phyloP scores from a whole-genome alignment of 208 protist species.

The Leishmania amazonensis region DNA sequence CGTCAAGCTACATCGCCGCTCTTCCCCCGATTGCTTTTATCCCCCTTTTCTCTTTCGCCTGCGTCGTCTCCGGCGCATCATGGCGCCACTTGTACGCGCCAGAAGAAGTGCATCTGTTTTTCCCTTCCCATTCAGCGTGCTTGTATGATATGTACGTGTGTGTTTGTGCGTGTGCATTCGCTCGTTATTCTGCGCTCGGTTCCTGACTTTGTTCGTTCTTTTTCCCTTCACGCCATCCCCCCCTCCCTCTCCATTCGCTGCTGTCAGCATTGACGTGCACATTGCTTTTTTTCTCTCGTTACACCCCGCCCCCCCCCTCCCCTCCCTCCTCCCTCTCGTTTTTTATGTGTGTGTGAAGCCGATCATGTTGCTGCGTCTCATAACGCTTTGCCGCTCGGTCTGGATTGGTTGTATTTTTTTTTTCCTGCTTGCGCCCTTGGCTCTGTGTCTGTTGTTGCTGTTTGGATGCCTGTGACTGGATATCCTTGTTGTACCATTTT shows the following conservation, averaged over 20 bases:
- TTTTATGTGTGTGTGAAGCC: not conserved
- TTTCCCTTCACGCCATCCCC: not conserved
- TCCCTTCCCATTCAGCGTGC: too few species aligned
- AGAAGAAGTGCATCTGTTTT: not conserved
- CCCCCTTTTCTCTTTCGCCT: not conserved
- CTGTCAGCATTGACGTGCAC: not conserved
- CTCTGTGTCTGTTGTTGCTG: not conserved
- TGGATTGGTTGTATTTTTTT: too few species aligned
- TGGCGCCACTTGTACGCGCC: too few species aligned
- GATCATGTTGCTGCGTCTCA: too few species aligned
- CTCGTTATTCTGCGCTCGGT: not conserved
- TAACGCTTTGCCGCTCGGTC: too few species aligned
- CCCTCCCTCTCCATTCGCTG: not conserved
- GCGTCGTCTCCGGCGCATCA: not conserved
- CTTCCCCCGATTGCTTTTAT: too few species aligned
- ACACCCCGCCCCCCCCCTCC: not conserved
- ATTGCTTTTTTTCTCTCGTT: not conserved
- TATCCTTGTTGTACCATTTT: not conserved
- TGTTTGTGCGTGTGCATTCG: not conserved
- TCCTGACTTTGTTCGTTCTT: not conserved
- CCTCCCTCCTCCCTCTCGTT: not conserved
- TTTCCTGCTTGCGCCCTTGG: not conserved
- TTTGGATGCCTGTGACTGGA: not conserved
- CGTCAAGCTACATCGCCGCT: not conserved
- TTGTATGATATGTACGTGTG: not conserved